A percentile compares a stretch with the other conserved stretches of the same genome.
These are phyloP conservation scores for Coprinopsis marcescibilis DNA, from an alignment of 768 basidiomycete genomes.

Conservation along the genomic window DNA sequence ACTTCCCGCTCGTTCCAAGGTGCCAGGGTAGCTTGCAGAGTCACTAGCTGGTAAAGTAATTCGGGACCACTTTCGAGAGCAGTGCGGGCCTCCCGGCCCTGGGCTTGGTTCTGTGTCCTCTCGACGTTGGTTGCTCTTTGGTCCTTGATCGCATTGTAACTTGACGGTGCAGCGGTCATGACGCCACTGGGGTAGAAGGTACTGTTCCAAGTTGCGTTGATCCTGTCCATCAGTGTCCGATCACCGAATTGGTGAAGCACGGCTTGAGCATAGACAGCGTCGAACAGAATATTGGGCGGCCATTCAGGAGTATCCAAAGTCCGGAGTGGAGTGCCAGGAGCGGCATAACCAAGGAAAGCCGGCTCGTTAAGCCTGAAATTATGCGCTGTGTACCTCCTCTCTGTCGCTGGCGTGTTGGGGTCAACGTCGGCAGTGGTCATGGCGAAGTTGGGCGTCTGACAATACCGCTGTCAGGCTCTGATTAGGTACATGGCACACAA, in stretches of 20 bases:
- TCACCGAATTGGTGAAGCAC: constrained; percentile 14
- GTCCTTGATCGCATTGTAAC: not conserved
- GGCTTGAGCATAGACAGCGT: constrained; percentile 15
- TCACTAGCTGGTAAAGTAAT: too few species aligned
- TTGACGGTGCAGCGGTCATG: not conserved
- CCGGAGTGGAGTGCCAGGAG: constrained; percentile 9
- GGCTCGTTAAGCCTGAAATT: constrained; percentile 7
- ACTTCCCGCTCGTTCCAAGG: too few species aligned
- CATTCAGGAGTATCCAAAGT: constrained; percentile 9
- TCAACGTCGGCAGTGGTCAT: constrained; percentile 14
- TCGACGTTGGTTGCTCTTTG: not conserved
- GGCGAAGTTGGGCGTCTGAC: constrained; percentile 16
- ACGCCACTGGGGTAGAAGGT: constrained; percentile 1
- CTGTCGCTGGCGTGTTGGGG: constrained; percentile 7
- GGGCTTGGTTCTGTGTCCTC: not conserved
- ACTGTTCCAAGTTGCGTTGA: constrained; percentile 11
- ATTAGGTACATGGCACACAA: too few species aligned
- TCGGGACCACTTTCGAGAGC: too few species aligned
- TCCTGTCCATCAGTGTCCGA: constrained; percentile 4
- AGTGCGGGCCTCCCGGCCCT: not conserved
- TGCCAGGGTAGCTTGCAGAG: not conserved
- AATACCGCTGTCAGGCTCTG: too few species aligned
- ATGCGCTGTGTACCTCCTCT: constrained; percentile 14
- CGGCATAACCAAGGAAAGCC: not conserved
- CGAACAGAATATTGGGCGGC: constrained; percentile 18